phyloP scores from a whole-genome alignment of 257 asterid species.

The Solanum sparsipilum region DNA sequence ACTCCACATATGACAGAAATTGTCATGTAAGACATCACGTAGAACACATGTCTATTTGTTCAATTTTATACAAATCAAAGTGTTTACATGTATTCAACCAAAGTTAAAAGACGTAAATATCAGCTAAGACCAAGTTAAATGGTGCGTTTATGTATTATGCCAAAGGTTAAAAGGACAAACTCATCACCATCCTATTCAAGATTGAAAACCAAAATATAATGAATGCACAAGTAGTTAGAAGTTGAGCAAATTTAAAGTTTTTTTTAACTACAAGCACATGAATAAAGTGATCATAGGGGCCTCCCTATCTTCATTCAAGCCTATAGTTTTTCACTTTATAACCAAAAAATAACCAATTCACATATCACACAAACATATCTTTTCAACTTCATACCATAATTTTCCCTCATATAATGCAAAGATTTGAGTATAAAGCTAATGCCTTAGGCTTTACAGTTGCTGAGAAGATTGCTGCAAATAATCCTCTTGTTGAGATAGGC shows the following conservation, averaged over 20 bases:
- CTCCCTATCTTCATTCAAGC: conserved; percentile 6
- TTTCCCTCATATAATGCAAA: background rate
- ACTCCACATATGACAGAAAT: rapidly evolving
- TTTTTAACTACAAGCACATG: conserved; percentile 40
- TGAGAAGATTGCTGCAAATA: conserved; percentile 16
- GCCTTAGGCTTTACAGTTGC: background rate
- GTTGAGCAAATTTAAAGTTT: conserved; percentile 31
- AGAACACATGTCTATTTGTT: no score
- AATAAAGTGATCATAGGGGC: conserved; percentile 35
- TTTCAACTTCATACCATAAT: background rate
- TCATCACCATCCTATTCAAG: background rate
- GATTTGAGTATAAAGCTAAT: background rate
- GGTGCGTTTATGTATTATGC: background rate
- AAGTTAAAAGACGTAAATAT: background rate
- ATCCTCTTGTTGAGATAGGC: conserved; percentile 35
- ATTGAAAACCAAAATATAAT: background rate
- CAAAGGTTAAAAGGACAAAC: background rate
- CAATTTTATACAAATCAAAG: background rate
- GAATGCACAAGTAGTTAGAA: conserved; percentile 18
- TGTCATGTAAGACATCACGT: rapidly evolving
- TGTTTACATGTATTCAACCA: background rate
- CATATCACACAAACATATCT: background rate
- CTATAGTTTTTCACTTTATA: conserved; percentile 9
- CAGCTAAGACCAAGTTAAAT: no score
- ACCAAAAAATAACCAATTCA: conserved; percentile 11